These are phyloP conservation scores for Mycena polygramma DNA, from an alignment of 768 basidiomycete species.

Conservation along the genomic window DNA sequence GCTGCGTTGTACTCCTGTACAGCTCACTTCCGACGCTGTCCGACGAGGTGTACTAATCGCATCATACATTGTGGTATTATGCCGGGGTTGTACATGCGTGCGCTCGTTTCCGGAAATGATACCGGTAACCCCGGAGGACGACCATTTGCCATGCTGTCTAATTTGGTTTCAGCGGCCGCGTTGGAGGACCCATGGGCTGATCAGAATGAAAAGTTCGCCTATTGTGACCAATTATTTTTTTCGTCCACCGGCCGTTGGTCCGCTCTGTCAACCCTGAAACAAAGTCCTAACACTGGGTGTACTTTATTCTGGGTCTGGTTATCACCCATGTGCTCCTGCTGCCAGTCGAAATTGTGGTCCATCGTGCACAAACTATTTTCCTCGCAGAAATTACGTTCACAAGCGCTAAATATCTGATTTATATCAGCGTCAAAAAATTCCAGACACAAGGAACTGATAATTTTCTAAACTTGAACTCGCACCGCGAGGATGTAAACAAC, in stretches of 20 bases:
- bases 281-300: neutral
- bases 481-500: neutral
- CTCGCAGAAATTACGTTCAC: neutral
- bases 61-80: too few relatives aligned
- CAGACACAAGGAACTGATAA: slow-evolving; percentile 1
- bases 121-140: too few relatives aligned
- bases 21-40: neutral
- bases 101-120: too few relatives aligned
- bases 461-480: neutral
- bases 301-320: neutral
- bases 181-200: too few relatives aligned
- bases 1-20: neutral
- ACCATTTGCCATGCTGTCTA: too few relatives aligned
- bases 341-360: neutral
- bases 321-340: neutral
- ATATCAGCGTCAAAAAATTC: neutral
- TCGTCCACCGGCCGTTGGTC: too few relatives aligned
- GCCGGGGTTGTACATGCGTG: too few relatives aligned
- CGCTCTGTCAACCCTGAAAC: neutral
- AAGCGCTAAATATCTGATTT: slow-evolving; percentile 12
- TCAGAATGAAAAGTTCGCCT: neutral
- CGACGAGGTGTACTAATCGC: too few relatives aligned
- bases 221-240: too few relatives aligned
- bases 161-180: too few relatives aligned
- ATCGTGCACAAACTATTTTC: neutral